Evolutionary conservation across 2,329 filamentous ascomycete genomes (phyloP).

Genomic region (Botrytis medusae): DNA sequence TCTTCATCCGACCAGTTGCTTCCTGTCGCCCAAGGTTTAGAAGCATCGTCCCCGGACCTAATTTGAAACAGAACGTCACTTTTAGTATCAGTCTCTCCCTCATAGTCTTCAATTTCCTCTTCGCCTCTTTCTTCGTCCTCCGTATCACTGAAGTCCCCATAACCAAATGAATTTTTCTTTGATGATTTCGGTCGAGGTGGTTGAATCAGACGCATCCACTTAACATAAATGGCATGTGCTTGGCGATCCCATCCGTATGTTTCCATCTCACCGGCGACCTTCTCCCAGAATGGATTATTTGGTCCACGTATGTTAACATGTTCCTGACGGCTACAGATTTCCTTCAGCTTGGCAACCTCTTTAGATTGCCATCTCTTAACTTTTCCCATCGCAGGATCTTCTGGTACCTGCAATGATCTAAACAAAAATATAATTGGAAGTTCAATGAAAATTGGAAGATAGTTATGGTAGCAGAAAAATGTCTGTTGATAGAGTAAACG

Average conservation of each 20-base stretch:
- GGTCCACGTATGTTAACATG: no score
- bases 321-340: not conserved
- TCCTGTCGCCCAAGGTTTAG: not conserved
- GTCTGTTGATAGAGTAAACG: not conserved
- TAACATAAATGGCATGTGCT: not conserved
- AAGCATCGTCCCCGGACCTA: not conserved
- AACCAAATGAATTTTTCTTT: not conserved
- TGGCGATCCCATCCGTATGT: not conserved
- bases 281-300: not conserved
- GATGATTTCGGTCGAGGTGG: no score
- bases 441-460: not conserved
- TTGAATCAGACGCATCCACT: not conserved
- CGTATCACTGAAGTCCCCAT: not conserved
- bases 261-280: not conserved
- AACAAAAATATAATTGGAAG: not conserved
- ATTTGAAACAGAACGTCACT: not conserved
- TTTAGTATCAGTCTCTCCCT: not conserved
- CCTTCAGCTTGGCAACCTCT: not conserved
- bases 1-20: constrained; percentile 10
- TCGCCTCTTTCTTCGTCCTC: not conserved
- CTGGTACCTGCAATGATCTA: not conserved
- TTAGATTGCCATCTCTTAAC: not conserved
- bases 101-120: not conserved
- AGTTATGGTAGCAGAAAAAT: not conserved
- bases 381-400: not conserved